Base-by-base conservation (phyloP, 2,329 filamentous ascomycete genomes). In the Aspergillus clavatus region DNA sequence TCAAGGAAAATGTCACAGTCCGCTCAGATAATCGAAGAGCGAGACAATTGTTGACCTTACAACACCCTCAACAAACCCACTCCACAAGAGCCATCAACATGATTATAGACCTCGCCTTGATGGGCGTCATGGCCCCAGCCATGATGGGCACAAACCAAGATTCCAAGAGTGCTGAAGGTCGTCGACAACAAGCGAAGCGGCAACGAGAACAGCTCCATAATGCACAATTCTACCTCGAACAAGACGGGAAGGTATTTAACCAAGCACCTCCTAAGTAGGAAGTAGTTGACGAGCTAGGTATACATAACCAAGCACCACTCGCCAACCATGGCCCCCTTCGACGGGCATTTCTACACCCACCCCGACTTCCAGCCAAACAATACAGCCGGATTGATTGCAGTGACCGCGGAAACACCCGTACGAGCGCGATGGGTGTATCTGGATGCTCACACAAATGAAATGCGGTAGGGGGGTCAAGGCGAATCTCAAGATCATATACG, bases 391-490 rank as follows among this genome's bases (percentile, higher is more conserved):
- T 18, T 43, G 1, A 43, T 43, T 6, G 21, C 42, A 5, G 18
- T 43, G 33, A 39, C 33, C 12, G 16, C 33, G 7, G 42, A 39
- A 24, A 22, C 19, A 3, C 33, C 33, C 3, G 33, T 35, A 4
- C 36, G 38, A 5, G 42, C 42, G 16, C 33, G 42, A 11, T 43
- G 42, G 35, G 42, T 43, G 3, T 43, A 27, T 21, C n/a, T 43
- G 10, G 42, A 43, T 14, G 37, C 14, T 1, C 33, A 39, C 3
- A 31, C 35, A 1, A 39, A 40, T 7, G 26, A 40, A 8, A n/a
- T 45, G 8, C 36, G 21, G 1, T 45, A 19, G 16, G 42, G 42
- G 5, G 22, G 37, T 5, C 14, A 28, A 5, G 27, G 27, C 18
- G 42, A 43, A 16, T 21, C 22, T 3, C 31, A 43, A 19, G 35